Evolutionary conservation across 768 basidiomycete species (phyloP), one percentile per base, ranked within the genome.

Genomic region (Boletales sp.): DNA sequence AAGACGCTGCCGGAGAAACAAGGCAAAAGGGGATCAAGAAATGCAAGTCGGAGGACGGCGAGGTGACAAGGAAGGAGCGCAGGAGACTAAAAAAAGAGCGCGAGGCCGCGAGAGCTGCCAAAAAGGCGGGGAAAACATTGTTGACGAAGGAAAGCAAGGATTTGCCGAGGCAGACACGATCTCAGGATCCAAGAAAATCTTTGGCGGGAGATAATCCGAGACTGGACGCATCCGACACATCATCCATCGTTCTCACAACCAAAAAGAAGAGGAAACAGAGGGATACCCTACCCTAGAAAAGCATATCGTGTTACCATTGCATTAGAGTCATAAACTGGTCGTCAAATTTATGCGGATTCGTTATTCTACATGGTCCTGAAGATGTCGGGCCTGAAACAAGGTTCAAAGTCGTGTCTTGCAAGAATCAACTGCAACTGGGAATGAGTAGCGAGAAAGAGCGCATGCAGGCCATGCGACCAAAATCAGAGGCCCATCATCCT

Each of bases 401-500:
- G 30, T 46, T 55, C 38, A 35, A 27, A 19, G 41, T 11, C 41
- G 41, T 61, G 21, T 54, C 43, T 44, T 46, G 39, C 21, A 37
- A 31, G 43, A 54, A 54, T 48, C 50, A 46, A 49, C 42, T 50
- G 48, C 31, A 19, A 32, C 40, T n/a, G 45, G 47, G 29, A 50
- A 54, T 56, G 50, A 24, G 18, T 43, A 40, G 43, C 47, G 50
- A 44, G 4, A 34, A 35, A 36, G 45, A 35, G 43, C 29, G 14
- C 30, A 30, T 43, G 30, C 53, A 52, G 41, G 37, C 37, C 19
- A 34, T 44, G 46, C 40, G 38, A 19, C 40, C 51, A 50, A 49
- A 17, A 50, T 7, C 21, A 41, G 52, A 54, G 51, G 55, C 51
- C 39, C 5, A 43, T 74, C 61, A 86, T 62, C 74, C 78, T 50